Evolutionary conservation across 140 eudicot genomes (phyloP), one percentile per base, ranked within the genome.

Genomic region (Bidens hawaiensis): DNA sequence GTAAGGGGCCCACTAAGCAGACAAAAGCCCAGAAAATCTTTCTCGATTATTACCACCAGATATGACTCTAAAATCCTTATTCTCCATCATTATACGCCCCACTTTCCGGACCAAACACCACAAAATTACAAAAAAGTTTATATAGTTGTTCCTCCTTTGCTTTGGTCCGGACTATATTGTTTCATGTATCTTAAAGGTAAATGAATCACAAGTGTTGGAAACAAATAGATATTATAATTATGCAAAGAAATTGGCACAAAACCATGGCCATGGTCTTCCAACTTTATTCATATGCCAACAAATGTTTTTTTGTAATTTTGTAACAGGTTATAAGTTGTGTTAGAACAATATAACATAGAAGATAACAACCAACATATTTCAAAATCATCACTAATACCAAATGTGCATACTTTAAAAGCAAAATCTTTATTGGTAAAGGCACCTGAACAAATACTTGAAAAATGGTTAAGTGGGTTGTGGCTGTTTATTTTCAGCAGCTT

Each of bases 401-500:
- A 17, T 19, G 28, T 38, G 46, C 38, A 62, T 40, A 34, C 16
- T 49, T 7, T n/a, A n/a, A 18, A 38, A 48, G 36, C 69, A 71
- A 61, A 25, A 26, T 11, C 7, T 49, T 70, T 61, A 61, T 70
- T 61, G 1, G 38, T 15, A n/a, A 9, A 47, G 36, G 19, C 34
- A 76, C 18, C 47, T 21, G 62, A 62, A 45, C 5, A 27, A 67
- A 40, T 41, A 25, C 45, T 60, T 36, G 28, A 13, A 53, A n/a
- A 21, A 34, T 8, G 30, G 38, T 55, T 0, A 72, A 60, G 38
- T 72, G 27, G 72, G 36, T 71, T 65, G 75, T 48, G 63, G 46
- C 41, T 79, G 76, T 63, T 73, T 75, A 70, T 72, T 79, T 50
- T 62, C 75, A 21, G 77, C 26, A 52, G 30, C 41, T 58, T 62